These are phyloP conservation scores for Malbranchea cinnamomea DNA, from an alignment of 2,329 filamentous ascomycete species.

Conservation along the genomic window DNA sequence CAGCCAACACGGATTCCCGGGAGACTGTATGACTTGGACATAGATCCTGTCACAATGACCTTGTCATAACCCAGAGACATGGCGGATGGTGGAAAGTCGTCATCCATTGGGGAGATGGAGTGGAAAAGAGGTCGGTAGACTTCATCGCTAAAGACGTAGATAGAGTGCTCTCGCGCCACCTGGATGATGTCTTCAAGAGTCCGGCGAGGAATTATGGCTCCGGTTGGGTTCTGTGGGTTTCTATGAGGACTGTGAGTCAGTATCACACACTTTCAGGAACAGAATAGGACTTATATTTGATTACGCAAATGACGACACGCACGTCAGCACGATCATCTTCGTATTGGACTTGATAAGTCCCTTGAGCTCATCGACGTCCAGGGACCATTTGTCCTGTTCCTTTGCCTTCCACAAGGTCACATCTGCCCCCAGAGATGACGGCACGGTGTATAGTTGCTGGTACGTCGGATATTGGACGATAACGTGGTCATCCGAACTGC, in stretches of 20 bases:
- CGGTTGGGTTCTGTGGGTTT: constrained; percentile 74
- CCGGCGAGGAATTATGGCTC: constrained; percentile 49
- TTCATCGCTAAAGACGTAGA: constrained; percentile 62
- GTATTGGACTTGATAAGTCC: constrained; percentile 38
- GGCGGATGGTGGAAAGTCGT: constrained; percentile 49
- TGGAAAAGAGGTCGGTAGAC: constrained; percentile 78
- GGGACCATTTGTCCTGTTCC: constrained; percentile 49
- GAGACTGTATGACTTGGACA: constrained; percentile 74
- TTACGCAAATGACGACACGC: constrained; percentile 5
- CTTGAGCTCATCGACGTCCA: constrained; percentile 52
- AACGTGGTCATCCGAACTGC: constrained; percentile 65
- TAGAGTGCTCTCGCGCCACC: constrained; percentile 46
- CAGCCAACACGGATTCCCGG: constrained; percentile 73
- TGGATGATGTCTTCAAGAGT: constrained; percentile 47
- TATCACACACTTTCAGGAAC: constrained; percentile 36
- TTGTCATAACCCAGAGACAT: constrained; percentile 58
- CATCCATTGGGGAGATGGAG: constrained; percentile 39
- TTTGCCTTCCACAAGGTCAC: constrained; percentile 62
- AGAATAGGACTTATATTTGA: not conserved
- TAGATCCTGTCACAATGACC: constrained; percentile 58
- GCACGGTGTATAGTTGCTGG: constrained; percentile 67
- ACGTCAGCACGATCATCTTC: constrained; percentile 49
- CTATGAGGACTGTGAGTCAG: constrained; percentile 51
- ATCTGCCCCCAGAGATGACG: constrained; percentile 57
- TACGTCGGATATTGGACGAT: constrained; percentile 80